phyloP scores from a whole-genome alignment of 169 alveolate species.

The Eimeria acervulina region DNA sequence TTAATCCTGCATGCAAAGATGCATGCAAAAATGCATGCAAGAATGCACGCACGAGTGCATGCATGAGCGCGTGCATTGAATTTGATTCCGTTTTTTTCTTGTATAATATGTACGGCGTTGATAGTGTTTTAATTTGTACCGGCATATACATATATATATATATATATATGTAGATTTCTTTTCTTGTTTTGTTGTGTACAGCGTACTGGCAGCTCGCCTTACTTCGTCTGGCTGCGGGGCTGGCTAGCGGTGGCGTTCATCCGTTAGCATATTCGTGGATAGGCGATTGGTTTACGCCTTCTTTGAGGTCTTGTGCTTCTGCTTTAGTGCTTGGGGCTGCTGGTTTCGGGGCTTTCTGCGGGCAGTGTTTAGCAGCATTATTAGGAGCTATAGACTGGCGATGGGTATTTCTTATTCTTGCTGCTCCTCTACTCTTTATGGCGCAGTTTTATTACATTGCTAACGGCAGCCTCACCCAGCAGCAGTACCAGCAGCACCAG shows the following conservation, averaged over 20 bases:
- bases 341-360: slow-evolving; percentile 80
- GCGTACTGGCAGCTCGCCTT: slow-evolving; percentile 70
- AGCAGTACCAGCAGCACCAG: no score
- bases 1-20: no score
- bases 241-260: slow-evolving; percentile 74
- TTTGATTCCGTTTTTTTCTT: no score
- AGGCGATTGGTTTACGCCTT: slow-evolving; percentile 82
- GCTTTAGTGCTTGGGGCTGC: slow-evolving; percentile 80
- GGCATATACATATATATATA: no score
- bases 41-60: no score
- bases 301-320: slow-evolving; percentile 76
- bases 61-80: no score
- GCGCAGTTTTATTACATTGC: slow-evolving; percentile 74
- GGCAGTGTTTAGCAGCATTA: slow-evolving; percentile 79
- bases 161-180: no score
- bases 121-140: not conserved
- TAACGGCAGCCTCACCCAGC: not conserved
- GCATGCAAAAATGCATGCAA: no score
- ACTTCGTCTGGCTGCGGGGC: slow-evolving; percentile 70
- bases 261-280: slow-evolving; percentile 79
- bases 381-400: slow-evolving; percentile 84
- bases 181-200: no score
- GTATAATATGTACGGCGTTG: not conserved
- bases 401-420: slow-evolving; percentile 74
- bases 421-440: slow-evolving; percentile 73